A percentile compares a stretch with the other conserved stretches of the same genome.
Conservation (phyloP, 805 yeast species). For the Suhomyces emberorum region DNA sequence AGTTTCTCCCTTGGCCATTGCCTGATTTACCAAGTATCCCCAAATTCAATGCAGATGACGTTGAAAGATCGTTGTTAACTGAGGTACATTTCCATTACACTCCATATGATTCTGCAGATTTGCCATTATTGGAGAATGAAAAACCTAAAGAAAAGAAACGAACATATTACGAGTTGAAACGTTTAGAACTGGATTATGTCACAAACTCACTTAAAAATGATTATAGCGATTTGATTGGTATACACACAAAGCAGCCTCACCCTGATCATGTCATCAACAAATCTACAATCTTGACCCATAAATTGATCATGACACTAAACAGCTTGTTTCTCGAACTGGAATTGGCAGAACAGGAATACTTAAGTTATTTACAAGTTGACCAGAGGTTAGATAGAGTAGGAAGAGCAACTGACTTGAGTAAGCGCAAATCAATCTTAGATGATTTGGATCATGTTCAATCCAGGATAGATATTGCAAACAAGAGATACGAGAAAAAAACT, state of each 20-base stretch:
- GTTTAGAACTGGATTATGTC: conserved; percentile 64
- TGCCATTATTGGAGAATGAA: conserved; percentile 23
- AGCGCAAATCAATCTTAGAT: conserved; percentile 37
- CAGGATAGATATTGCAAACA: conserved; percentile 33
- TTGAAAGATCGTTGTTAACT: conserved; percentile 70
- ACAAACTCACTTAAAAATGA: conserved; percentile 62
- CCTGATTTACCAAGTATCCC: conserved; percentile 69
- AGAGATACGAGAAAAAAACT: conserved; percentile 25
- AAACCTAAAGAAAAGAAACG: conserved; percentile 18
- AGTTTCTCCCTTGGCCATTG: conserved; percentile 61
- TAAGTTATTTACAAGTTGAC: conserved; percentile 26
- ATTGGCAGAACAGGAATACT: conserved; percentile 42
- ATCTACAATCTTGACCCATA: conserved; percentile 53
- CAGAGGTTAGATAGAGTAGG: conserved; percentile 41
- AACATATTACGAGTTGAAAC: conserved; percentile 54
- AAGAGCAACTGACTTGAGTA: conserved; percentile 43
- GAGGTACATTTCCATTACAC: conserved; percentile 66
- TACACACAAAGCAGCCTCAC: conserved; percentile 31
- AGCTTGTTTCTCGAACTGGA: conserved; percentile 42
- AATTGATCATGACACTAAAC: conserved; percentile 54
- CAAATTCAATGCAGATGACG: conserved; percentile 65
- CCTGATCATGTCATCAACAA: conserved; percentile 4
- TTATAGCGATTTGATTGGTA: conserved; percentile 48
- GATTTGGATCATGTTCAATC: conserved; percentile 44
- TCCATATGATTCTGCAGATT: conserved; percentile 47